A percentile compares a stretch with the other conserved stretches of the same genome.
phyloP scores from a whole-genome alignment of 495 filamentous ascomycete genomes.

The Aspergillus indologenus region DNA sequence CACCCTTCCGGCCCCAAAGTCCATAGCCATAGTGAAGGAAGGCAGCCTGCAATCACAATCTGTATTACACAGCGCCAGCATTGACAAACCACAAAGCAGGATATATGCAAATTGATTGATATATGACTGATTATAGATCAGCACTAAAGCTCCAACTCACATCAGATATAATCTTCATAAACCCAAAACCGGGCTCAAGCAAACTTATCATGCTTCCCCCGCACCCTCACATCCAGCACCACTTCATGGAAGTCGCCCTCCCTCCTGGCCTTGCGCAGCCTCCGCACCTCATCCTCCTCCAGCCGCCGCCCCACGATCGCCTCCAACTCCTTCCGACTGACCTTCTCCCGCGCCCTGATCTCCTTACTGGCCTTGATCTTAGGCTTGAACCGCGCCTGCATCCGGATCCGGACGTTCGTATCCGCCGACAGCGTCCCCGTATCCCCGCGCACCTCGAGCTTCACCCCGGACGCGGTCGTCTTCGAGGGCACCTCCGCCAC shows the following conservation, averaged over 20 bases:
- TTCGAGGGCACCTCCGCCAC: constrained; percentile 41
- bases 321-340: constrained; percentile 85
- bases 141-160: too few species aligned
- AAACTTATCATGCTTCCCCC: constrained; percentile 96
- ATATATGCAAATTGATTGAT: too few species aligned
- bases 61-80: too few species aligned
- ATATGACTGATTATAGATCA: too few species aligned
- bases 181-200: too few species aligned
- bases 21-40: too few species aligned
- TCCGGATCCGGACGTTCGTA: constrained; percentile 77
- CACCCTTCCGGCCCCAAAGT: too few species aligned
- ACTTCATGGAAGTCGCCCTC: constrained; percentile 89
- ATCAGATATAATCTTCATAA: too few species aligned
- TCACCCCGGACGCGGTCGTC: constrained; percentile 33
- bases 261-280: constrained; percentile 74
- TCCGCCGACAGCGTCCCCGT: constrained; percentile 65
- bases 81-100: too few species aligned
- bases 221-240: constrained; percentile 84
- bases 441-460: constrained; percentile 71
- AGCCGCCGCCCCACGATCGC: constrained; percentile 70
- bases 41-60: too few species aligned
- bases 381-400: constrained; percentile 94
- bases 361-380: constrained; percentile 71
- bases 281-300: constrained; percentile 81
- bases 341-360: constrained; percentile 76